These are phyloP conservation scores for Angomonas deanei DNA, from an alignment of 208 protist genomes.

Conservation along the genomic window DNA sequence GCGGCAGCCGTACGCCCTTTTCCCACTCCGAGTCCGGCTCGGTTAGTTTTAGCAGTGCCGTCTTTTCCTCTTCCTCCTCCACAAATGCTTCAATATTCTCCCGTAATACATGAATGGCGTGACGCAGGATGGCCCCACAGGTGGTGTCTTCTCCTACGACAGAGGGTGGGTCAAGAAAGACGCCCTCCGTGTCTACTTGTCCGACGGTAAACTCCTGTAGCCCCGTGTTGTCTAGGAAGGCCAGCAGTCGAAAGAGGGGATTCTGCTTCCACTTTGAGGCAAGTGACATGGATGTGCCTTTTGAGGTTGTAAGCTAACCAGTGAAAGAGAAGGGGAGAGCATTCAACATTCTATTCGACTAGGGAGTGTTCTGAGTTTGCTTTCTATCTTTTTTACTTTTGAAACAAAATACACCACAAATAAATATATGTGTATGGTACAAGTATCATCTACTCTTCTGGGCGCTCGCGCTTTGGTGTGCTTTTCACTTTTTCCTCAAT, in stretches of 20 bases:
- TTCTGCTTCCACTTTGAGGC: slow-evolving; percentile 32
- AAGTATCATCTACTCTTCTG: no score
- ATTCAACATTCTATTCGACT: no score
- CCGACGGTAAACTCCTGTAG: slow-evolving; percentile 52
- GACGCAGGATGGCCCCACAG: slow-evolving; percentile 36
- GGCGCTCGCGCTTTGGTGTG: no score
- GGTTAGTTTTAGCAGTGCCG: slow-evolving; percentile 15
- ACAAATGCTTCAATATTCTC: slow-evolving; percentile 51
- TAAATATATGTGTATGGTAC: no score
- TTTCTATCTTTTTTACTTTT: no score
- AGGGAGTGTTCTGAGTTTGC: no score
- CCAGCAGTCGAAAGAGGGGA: slow-evolving; percentile 70
- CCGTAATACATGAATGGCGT: slow-evolving; percentile 36
- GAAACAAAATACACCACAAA: no score
- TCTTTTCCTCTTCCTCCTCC: slow-evolving; percentile 25
- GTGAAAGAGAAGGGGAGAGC: no score
- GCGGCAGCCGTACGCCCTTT: slow-evolving; percentile 21
- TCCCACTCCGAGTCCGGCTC: slow-evolving; percentile 20
- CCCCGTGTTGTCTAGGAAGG: slow-evolving; percentile 78
- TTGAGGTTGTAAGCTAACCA: no score
- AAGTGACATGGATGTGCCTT: neutral
- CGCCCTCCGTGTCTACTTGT: slow-evolving; percentile 26
- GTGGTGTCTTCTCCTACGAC: slow-evolving; percentile 31
- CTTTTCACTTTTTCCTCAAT: no score
- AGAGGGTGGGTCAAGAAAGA: slow-evolving; percentile 26